Evolutionary conservation across 2,329 filamentous ascomycete genomes (phyloP).

Genomic region (Metarhizium humberi): DNA sequence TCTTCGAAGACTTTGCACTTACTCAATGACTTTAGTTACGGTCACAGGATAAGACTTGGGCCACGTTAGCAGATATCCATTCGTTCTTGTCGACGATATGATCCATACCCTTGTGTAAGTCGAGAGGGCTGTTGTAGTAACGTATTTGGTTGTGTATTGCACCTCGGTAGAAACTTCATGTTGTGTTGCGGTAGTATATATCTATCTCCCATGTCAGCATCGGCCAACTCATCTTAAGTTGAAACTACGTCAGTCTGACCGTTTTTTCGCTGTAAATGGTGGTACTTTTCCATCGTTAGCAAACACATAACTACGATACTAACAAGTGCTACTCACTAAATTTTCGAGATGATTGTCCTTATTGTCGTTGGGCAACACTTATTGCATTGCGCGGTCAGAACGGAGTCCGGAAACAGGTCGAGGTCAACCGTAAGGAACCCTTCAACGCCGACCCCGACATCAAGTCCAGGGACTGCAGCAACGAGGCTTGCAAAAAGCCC

Average conservation of each 20-base stretch:
- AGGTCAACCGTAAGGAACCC: not conserved
- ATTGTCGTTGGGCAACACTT: slow-evolving; percentile 3
- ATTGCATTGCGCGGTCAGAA: not conserved
- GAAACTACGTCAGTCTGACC: not conserved
- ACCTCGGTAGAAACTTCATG: slow-evolving; percentile 12
- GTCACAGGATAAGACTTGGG: slow-evolving; percentile 15
- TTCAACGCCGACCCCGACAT: not conserved
- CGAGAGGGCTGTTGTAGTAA: slow-evolving; percentile 10
- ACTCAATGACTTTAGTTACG: slow-evolving; percentile 10
- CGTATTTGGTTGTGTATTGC: slow-evolving; percentile 11
- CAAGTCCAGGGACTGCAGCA: not conserved
- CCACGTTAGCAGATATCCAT: not conserved
- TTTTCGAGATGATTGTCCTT: slow-evolving; percentile 2
- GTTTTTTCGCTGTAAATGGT: slow-evolving; percentile 5
- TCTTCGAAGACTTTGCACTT: not conserved
- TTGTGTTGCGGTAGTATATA: slow-evolving; percentile 8
- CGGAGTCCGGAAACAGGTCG: slow-evolving; percentile 1
- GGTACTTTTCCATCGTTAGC: not conserved
- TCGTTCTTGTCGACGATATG: not conserved
- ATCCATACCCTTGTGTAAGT: slow-evolving; percentile 9
- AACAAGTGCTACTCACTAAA: slow-evolving; percentile 2
- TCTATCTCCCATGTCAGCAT: slow-evolving; percentile 1
- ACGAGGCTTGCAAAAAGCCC: not conserved
- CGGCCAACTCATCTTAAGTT: not conserved
- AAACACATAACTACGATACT: not conserved